Evolutionary conservation across 495 filamentous ascomycete species (phyloP).

Genomic region (Aspergillus kassunensis): DNA sequence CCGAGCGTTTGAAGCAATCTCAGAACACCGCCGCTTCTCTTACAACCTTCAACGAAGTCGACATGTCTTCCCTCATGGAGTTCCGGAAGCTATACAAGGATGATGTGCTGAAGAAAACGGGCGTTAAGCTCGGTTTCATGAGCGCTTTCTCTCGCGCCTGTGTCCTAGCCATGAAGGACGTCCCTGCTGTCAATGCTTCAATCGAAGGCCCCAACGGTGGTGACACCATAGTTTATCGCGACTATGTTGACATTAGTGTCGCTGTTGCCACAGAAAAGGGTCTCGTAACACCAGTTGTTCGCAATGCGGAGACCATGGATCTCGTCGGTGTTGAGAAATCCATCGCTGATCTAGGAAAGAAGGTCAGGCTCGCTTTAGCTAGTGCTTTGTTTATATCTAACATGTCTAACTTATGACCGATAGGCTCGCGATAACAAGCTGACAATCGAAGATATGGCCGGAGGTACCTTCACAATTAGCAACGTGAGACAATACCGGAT

Average conservation of each 20-base stretch:
- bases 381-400: too few relatives aligned
- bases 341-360: constrained; percentile 93
- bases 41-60: constrained; percentile 98
- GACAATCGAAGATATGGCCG: constrained; percentile 99
- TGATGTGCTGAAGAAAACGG: constrained; percentile 89
- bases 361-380: constrained; percentile 48
- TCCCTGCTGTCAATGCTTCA: constrained; percentile 95
- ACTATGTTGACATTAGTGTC: constrained; percentile 97
- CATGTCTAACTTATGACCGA: neutral
- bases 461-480: constrained; percentile 97
- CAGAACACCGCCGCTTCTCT: constrained; percentile 97
- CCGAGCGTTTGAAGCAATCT: constrained; percentile 96
- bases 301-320: constrained; percentile 85
- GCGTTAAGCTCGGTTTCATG: constrained; percentile 98
- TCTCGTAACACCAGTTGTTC: constrained; percentile 91
- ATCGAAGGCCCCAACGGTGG: constrained; percentile 94
- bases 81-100: constrained; percentile 97
- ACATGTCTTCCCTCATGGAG: constrained; percentile 98
- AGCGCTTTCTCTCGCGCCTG: constrained; percentile 91
- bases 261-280: constrained; percentile 98
- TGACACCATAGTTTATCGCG: constrained; percentile 95
- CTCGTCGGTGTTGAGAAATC: constrained; percentile 84
- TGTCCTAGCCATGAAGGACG: constrained; percentile 87
- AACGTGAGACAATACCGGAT: constrained; percentile 55
- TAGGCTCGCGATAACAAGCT: constrained; percentile 93